Percentiles rank a stretch among this genome's conserved stretches.
Conservation (phyloP, 2,329 filamentous ascomycete species). For the Trichocomaceae sp. region DNA sequence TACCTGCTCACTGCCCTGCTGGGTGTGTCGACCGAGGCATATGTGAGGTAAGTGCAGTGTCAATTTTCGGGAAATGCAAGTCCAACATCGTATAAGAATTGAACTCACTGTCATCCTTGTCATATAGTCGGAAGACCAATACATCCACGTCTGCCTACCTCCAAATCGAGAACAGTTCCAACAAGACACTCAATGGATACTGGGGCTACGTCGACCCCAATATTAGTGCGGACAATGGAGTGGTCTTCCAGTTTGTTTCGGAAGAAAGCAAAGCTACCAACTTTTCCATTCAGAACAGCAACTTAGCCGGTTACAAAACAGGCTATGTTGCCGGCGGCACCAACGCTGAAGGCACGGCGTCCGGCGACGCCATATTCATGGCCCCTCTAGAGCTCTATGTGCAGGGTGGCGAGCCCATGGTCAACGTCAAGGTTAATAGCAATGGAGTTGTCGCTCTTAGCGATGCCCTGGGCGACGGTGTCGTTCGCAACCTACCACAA, state of each 20-base stretch:
- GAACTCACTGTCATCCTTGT: neutral
- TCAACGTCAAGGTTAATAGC: neutral
- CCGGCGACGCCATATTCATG: conserved; percentile 7
- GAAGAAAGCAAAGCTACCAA: conserved; percentile 6
- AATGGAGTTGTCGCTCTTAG: conserved; percentile 1
- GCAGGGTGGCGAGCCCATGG: conserved; percentile 3
- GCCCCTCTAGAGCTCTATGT: neutral
- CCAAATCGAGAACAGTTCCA: conserved; percentile 3
- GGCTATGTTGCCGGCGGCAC: conserved; percentile 7
- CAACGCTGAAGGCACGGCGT: conserved; percentile 4
- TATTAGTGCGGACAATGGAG: conserved; percentile 1
- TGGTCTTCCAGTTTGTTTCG: conserved; percentile 1
- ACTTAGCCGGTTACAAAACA: conserved; percentile 2
- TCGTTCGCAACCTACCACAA: neutral
- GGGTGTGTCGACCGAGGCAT: neutral
- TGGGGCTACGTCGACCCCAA: conserved; percentile 5
- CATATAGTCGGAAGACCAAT: neutral
- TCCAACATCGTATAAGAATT: neutral
- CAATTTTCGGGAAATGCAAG: too few relatives aligned
- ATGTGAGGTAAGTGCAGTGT: neutral
- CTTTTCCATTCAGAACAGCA: conserved; percentile 1
- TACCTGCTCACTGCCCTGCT: neutral
- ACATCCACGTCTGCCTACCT: conserved; percentile 1
- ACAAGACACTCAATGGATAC: conserved; percentile 4
- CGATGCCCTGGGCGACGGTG: neutral